Percentiles rank a stretch among this genome's conserved stretches.
These are phyloP conservation scores for Bipolaris sorokiniana DNA, from an alignment of 2,329 filamentous ascomycete species.

Conservation along the genomic window DNA sequence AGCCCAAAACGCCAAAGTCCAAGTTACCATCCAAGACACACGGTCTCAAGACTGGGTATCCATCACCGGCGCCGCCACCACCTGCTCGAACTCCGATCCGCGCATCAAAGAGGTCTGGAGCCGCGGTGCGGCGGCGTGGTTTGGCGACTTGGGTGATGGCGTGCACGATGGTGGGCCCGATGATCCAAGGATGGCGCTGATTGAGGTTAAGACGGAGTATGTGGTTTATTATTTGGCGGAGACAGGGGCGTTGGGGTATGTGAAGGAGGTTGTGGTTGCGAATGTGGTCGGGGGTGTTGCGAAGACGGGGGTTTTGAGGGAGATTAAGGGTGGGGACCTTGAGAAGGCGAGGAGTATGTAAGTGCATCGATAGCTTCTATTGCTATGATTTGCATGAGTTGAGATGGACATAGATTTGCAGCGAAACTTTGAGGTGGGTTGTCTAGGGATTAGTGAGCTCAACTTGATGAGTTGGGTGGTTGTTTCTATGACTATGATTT, in stretches of 20 bases:
- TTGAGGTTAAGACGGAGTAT: slow-evolving; percentile 50
- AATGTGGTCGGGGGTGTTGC: slow-evolving; percentile 50
- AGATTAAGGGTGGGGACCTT: slow-evolving; percentile 58
- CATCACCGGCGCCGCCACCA: slow-evolving; percentile 53
- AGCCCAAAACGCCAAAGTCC: slow-evolving; percentile 49
- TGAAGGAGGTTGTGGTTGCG: slow-evolving; percentile 50
- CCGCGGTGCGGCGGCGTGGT: slow-evolving; percentile 53
- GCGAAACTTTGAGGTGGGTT: slow-evolving; percentile 2
- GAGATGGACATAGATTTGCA: slow-evolving; percentile 2
- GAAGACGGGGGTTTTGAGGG: slow-evolving; percentile 52
- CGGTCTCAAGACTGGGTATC: slow-evolving; percentile 57
- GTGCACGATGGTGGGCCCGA: slow-evolving; percentile 54
- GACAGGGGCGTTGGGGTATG: slow-evolving; percentile 44
- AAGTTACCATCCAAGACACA: slow-evolving; percentile 56
- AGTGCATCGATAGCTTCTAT: too few species aligned
- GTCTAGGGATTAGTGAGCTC: too few species aligned
- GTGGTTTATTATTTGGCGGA: slow-evolving; percentile 50
- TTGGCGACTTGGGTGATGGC: slow-evolving; percentile 58
- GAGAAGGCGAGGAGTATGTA: slow-evolving; percentile 44
- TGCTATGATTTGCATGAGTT: too few species aligned
- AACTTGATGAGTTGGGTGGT: too few species aligned
- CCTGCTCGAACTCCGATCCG: slow-evolving; percentile 52
- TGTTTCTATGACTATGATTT: neutral
- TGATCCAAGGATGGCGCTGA: slow-evolving; percentile 56
- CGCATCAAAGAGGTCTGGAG: slow-evolving; percentile 57